A percentile compares a stretch with the other conserved stretches of the same genome.
phyloP scores from a whole-genome alignment of 805 yeast genomes.

The Saturnispora hagleri region DNA sequence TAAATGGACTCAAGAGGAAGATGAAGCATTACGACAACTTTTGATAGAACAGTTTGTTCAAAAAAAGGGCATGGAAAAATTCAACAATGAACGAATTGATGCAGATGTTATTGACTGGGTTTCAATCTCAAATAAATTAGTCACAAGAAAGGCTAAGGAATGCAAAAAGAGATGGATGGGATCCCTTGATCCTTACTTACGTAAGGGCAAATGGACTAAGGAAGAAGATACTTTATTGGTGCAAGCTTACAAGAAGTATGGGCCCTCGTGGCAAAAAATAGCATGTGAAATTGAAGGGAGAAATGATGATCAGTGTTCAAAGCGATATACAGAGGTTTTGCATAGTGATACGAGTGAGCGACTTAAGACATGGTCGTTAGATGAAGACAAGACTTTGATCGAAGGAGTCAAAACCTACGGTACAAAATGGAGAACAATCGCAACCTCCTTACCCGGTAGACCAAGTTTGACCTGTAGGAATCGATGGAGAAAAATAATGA shows the following conservation, averaged over 20 bases:
- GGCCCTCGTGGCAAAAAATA: constrained; percentile 82
- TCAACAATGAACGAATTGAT: constrained; percentile 24
- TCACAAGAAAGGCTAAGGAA: constrained; percentile 61
- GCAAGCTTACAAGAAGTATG: constrained; percentile 56
- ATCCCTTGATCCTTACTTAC: constrained; percentile 72
- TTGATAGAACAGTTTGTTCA: constrained; percentile 29
- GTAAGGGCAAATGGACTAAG: constrained; percentile 80
- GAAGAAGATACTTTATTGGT: constrained; percentile 65
- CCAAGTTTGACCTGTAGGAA: constrained; percentile 88
- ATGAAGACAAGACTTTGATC: constrained; percentile 68
- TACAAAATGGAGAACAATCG: constrained; percentile 82
- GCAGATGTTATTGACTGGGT: constrained; percentile 55
- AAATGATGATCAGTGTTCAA: constrained; percentile 93
- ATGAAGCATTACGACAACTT: constrained; percentile 38
- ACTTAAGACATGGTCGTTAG: constrained; percentile 67
- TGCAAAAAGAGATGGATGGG: constrained; percentile 83
- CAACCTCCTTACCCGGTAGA: constrained; percentile 61
- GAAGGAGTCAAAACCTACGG: constrained; percentile 62
- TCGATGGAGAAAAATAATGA: constrained; percentile 82
- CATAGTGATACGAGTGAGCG: constrained; percentile 76
- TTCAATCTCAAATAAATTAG: constrained; percentile 35
- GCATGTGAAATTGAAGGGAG: constrained; percentile 70
- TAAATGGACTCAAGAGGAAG: constrained; percentile 73
- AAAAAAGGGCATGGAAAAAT: constrained; percentile 13
- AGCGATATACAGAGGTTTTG: constrained; percentile 78